A percentile compares a stretch with the other conserved stretches of the same genome.
Evolutionary conservation across 495 filamentous ascomycete species (phyloP).

Genomic region (Penicillium ucsense): DNA sequence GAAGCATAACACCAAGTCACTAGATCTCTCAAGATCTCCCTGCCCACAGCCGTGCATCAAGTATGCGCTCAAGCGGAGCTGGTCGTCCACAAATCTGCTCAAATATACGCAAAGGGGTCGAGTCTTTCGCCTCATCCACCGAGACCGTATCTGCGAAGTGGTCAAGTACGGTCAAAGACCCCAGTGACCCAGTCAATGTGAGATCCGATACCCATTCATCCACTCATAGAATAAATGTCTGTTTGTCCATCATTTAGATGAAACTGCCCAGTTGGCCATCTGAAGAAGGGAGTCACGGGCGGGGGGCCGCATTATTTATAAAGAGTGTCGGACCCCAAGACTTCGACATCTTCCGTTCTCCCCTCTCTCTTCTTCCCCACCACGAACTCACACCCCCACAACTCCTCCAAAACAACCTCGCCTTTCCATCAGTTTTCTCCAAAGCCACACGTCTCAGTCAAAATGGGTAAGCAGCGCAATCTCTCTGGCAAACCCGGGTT

Average conservation of each 20-base stretch:
- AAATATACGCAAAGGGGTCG: constrained; percentile 2
- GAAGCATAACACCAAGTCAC: background rate
- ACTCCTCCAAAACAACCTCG: background rate
- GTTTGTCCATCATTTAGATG: too few relatives aligned
- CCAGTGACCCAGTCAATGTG: too few relatives aligned
- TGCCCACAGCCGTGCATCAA: constrained; percentile 3
- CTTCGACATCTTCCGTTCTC: background rate
- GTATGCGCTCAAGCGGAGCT: constrained; percentile 22
- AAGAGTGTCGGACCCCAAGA: background rate
- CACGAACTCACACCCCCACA: constrained; percentile 1
- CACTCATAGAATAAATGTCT: too few relatives aligned
- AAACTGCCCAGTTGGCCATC: too few relatives aligned
- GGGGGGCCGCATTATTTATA: constrained; percentile 9
- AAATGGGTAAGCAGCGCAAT: constrained; percentile 15
- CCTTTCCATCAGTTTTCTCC: background rate
- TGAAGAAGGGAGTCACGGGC: constrained; percentile 14
- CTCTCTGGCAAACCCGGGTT: background rate
- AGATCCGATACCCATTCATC: too few relatives aligned
- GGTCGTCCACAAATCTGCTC: constrained; percentile 21
- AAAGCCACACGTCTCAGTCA: constrained; percentile 4
- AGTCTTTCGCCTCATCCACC: too few relatives aligned
- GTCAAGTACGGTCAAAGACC: too few relatives aligned
- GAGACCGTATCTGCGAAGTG: too few relatives aligned
- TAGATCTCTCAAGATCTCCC: background rate
- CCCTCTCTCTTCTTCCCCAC: background rate